Percentiles rank a stretch among this genome's conserved stretches.
phyloP scores from a whole-genome alignment of 2,329 filamentous ascomycete species.

The Fusarium paranaense region DNA sequence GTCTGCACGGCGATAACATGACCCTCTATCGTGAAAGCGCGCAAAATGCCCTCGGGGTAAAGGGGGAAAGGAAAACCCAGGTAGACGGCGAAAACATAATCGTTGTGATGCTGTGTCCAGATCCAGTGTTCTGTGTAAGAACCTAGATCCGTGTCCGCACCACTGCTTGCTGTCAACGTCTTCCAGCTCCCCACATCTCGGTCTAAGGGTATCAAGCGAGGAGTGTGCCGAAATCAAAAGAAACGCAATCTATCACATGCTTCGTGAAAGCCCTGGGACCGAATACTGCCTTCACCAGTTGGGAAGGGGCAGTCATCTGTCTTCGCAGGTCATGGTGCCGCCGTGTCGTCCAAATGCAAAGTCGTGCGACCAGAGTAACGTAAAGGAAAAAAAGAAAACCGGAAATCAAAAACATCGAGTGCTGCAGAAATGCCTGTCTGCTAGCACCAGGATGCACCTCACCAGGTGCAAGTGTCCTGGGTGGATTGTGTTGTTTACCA shows the following conservation, averaged over 20 bases:
- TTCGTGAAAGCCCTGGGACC: conserved; percentile 56
- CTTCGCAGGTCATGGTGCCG: conserved; percentile 56
- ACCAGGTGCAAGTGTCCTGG: conserved; percentile 11
- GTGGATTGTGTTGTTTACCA: conserved; percentile 61
- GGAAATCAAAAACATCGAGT: conserved; percentile 40
- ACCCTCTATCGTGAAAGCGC: conserved; percentile 58
- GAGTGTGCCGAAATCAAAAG: conserved; percentile 57
- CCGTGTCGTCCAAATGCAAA: conserved; percentile 53
- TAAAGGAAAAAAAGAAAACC: conserved; percentile 41
- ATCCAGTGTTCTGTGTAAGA: conserved; percentile 45
- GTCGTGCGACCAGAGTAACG: conserved; percentile 46
- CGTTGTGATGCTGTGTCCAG: conserved; percentile 52
- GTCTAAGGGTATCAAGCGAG: conserved; percentile 60
- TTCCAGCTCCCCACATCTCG: conserved; percentile 54
- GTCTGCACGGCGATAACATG: conserved; percentile 59
- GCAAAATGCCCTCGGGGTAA: conserved; percentile 53
- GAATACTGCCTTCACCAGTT: conserved; percentile 50
- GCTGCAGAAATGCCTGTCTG: conserved; percentile 24
- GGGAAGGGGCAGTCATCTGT: conserved; percentile 49
- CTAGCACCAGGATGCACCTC: conserved; percentile 38
- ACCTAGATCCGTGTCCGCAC: conserved; percentile 48
- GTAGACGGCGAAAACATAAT: conserved; percentile 54
- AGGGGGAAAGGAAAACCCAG: conserved; percentile 45
- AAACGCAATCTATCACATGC: conserved; percentile 59
- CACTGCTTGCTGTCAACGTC: conserved; percentile 54